phyloP scores from a whole-genome alignment of 306 rosid genomes.

The Begonia masoniana region DNA sequence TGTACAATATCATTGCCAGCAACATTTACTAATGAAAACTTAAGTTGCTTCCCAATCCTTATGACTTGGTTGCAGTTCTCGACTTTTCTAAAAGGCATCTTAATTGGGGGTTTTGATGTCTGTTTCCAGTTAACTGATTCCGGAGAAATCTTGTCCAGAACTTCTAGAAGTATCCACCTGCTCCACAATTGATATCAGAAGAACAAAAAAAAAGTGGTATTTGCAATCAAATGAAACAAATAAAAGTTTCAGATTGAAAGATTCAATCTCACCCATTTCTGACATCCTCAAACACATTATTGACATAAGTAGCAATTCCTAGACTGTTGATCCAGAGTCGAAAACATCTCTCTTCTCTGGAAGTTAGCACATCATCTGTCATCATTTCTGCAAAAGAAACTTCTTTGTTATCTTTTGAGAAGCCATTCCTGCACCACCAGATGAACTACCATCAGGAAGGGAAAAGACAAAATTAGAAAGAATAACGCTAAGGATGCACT shows the following conservation, averaged over 20 bases:
- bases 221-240: no score
- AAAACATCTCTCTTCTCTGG: constrained; percentile 93
- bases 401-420: constrained; percentile 38
- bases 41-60: constrained; percentile 79
- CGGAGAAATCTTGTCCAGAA: constrained; percentile 79
- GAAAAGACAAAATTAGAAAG: no score
- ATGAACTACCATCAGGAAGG: no score
- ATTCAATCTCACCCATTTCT: constrained; percentile 53
- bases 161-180: constrained; percentile 93
- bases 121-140: constrained; percentile 93
- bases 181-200: background rate
- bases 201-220: background rate
- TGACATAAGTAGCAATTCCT: constrained; percentile 63
- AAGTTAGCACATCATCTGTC: constrained; percentile 64
- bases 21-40: constrained; percentile 82
- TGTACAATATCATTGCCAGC: constrained; percentile 98
- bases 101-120: constrained; percentile 91
- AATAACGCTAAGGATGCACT: no score
- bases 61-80: constrained; percentile 97
- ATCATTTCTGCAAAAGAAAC: constrained; percentile 60
- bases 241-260: background rate
- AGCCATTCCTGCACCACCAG: constrained; percentile 62
- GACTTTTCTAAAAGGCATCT: constrained; percentile 97
- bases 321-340: constrained; percentile 92
- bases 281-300: constrained; percentile 94